Evolutionary conservation across 805 yeast genomes (phyloP).

Genomic region (Komagataella mondaviorum): DNA sequence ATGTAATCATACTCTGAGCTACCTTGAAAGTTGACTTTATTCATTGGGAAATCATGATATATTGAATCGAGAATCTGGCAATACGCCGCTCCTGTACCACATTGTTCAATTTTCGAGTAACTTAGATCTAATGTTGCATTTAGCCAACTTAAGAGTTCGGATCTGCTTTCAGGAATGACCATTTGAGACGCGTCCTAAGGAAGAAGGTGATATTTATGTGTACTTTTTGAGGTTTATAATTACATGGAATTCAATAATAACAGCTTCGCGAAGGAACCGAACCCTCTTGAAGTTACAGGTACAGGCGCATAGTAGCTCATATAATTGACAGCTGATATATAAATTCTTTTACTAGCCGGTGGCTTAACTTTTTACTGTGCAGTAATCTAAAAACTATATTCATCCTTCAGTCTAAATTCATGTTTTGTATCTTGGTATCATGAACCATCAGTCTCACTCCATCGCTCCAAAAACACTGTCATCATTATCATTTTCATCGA

Average conservation of each 20-base stretch:
- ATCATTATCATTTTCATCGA: slow-evolving; percentile 10
- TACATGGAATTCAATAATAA: background rate
- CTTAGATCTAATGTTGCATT: slow-evolving; percentile 54
- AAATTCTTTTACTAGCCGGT: background rate
- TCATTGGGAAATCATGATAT: slow-evolving; percentile 71
- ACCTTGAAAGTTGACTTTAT: slow-evolving; percentile 60
- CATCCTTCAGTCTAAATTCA: background rate
- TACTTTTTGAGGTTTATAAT: background rate
- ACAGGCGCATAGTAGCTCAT: no score
- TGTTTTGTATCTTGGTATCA: background rate
- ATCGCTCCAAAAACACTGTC: slow-evolving; percentile 23
- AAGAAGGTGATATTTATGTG: background rate
- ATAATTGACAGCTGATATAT: background rate
- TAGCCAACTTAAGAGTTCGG: slow-evolving; percentile 77
- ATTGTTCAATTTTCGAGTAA: slow-evolving; percentile 74
- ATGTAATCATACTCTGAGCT: slow-evolving; percentile 63
- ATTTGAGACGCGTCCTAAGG: background rate
- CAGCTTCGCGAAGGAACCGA: background rate
- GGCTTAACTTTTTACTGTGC: background rate
- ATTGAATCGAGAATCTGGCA: slow-evolving; percentile 87
- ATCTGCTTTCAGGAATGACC: slow-evolving; percentile 59
- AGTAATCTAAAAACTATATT: no score
- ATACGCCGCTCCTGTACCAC: slow-evolving; percentile 93
- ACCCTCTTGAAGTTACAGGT: no score
- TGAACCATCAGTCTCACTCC: slow-evolving; percentile 12